Evolutionary conservation across 2,329 filamentous ascomycete species (phyloP), one percentile per base, ranked within the genome.

Genomic region (Xylogone sp.): DNA sequence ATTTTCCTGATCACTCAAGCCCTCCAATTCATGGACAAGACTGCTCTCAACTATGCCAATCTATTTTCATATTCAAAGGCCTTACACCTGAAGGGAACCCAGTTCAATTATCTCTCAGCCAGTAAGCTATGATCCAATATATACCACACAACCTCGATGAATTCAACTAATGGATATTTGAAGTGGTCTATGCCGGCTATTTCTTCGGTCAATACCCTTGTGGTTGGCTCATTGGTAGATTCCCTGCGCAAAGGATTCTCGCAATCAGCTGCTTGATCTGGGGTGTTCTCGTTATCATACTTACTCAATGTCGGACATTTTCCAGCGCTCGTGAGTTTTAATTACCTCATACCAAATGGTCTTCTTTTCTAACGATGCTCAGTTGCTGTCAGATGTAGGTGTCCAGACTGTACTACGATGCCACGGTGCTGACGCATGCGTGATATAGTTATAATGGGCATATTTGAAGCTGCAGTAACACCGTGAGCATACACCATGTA

Each of bases 161-260:
- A n/a, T n/a, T n/a, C n/a, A n/a, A n/a, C n/a, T n/a, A n/a, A n/a
- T n/a, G n/a, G n/a, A n/a, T n/a, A 31, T 27, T 19, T 31, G 21
- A 12, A 67, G 63, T 71, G 59, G 59, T 71, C 1, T 71, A 71
- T 51, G 68, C 66, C 5, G 68, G 69, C 1, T 71, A 71, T 51
- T 71, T 71, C 62, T 66, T 71, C 49, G 69, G 69, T 2, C 69
- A 71, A 45, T 71, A 71, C 51, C 69, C 69, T n/a, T 70, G 68
- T 44, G 68, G 68, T 3, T 69, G 66, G 68, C 56, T 71, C 0
- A 69, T 71, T 42, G 68, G 68, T 16, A 58, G 68, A 24, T 70
- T 58, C 44, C 65, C 65, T 1, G 69, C 69, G 1, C 69, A 71
- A 53, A 65, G 59, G 48, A 62, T 71, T 18, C 54, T 71, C 21